Evolutionary conservation across 441 rosid genomes (phyloP), one percentile per base, ranked within the genome.

Genomic region (Adansonia gregorii): DNA sequence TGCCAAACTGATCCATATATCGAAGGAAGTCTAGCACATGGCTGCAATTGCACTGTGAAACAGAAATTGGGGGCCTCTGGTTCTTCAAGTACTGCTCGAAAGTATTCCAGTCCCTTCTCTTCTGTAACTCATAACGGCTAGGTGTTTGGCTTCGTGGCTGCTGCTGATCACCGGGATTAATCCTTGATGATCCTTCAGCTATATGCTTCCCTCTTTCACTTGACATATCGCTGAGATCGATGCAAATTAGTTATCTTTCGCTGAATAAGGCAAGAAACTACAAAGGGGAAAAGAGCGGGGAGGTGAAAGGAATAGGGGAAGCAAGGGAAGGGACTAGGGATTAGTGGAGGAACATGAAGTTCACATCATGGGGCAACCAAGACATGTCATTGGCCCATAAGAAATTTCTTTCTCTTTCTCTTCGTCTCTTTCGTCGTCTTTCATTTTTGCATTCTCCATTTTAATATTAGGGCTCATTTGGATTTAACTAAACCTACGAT

Each of bases 101-200:
- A 35, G 93, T 88, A 84, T 91, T 91, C 94, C 94, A 91, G 83
- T 91, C 95, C 8, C 95, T 84, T 75, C 95, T 78, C 83, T 91
- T 91, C 55, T 91, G 95, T 1, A 92, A 91, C 82, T 89, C 95
- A 52, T 91, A 91, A 5, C 95, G 89, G 83, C 92, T 89, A 14
- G 91, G 95, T 6, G 90, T 84, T 14, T 79, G 61, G 2, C 41
- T 35, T 35, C 41, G 41, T 35, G 89, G 87, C 49, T 72, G 87
- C 66, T 82, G 88, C 65, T 78, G 65, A 60, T 60, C 73, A 24
- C 75, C 14, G 4, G 78, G 60, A 55, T 55, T 55, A 67, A 58
- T 58, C 45, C 67, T 15, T 0, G 85, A 63, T 2, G 94, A 91
- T 61, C 85, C 88, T 77, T 88, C 91, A 1, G 79, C 85, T 22